Base-by-base conservation (phyloP, 352 stramenopile genomes). In the Phytopythium cucurbitacearum region DNA sequence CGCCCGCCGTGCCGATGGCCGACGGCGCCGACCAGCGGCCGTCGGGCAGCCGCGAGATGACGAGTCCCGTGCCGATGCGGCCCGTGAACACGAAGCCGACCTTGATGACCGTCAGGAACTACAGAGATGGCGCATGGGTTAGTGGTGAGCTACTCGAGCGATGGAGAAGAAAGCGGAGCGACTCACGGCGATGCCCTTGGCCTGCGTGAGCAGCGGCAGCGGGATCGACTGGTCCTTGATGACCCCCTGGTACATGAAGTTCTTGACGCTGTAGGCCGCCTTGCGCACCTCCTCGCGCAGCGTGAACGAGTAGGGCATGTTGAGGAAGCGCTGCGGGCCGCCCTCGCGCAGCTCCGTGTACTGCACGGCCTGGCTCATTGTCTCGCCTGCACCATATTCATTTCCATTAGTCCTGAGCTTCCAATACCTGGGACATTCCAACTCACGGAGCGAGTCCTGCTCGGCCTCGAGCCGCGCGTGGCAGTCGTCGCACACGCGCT, bases 1-100 rank as follows among this genome's bases (percentile, higher is more conserved):
- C 63, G 38, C 94, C 94, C 4, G 80, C 86, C 34, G 95, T 91
- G 42, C 81, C 94, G 56, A 99, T 98, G 7, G 95, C 94, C 7
- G 91, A 98, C 12, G 96, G 96, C 36, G 95, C 94, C 16, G 89
- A 98, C 95, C 96, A 99, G 40, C 87, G 89, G 3, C 95, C 95
- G 62, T 98, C 94, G 15, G 85, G 75, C 12, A 98, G 76, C 34
- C 82, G 76, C 3, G 95, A 74, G 56, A 98, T 76, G 7, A 99
- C 87, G 48, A 99, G 90, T 5, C 96, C 96, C 10, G 91, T 97
- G 60, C 92, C 94, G 42, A 94, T 72, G 37, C 86, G 79, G 15
- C 80, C 86, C 32, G 84, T 91, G 60, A 95, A 78, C 11, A 95
- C 76, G 41, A 96, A 95, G 4, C 81, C 88, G 51, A 88, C 84